Conservation (phyloP, 2,329 filamentous ascomycete genomes). For the Lomentospora prolificans region DNA sequence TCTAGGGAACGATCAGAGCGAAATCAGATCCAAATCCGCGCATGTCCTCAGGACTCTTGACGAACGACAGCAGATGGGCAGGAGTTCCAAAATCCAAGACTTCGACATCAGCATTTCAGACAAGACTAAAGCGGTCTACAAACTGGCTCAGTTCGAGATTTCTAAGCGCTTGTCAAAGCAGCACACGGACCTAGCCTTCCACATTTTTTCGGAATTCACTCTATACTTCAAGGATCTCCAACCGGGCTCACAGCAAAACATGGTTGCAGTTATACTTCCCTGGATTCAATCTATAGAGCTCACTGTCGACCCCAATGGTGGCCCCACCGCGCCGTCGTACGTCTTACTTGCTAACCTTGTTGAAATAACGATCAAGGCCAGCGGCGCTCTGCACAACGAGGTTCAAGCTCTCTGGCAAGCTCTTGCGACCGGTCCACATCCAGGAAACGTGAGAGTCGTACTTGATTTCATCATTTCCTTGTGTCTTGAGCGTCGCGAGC, state of each 20-base stretch:
- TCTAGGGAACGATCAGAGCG: constrained; percentile 81
- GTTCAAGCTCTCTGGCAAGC: constrained; percentile 97
- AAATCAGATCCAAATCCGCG: constrained; percentile 81
- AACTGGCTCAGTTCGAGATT: constrained; percentile 92
- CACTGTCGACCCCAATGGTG: constrained; percentile 82
- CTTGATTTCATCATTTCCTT: constrained; percentile 94
- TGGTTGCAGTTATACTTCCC: constrained; percentile 86
- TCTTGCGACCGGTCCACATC: constrained; percentile 82
- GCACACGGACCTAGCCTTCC: constrained; percentile 80
- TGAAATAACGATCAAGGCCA: constrained; percentile 91
- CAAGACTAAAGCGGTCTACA: constrained; percentile 97
- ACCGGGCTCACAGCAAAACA: constrained; percentile 77
- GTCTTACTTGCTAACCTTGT: constrained; percentile 91
- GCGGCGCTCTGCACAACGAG: constrained; percentile 82
- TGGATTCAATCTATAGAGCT: constrained; percentile 95
- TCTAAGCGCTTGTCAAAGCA: constrained; percentile 83
- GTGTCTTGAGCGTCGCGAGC: constrained; percentile 86
- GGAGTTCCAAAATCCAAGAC: constrained; percentile 86
- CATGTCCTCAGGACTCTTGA: constrained; percentile 73
- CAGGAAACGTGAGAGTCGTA: constrained; percentile 86
- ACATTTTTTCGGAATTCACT: constrained; percentile 93
- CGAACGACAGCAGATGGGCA: constrained; percentile 59
- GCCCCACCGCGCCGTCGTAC: constrained; percentile 83
- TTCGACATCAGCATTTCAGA: constrained; percentile 98
- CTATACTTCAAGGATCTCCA: constrained; percentile 83